These are phyloP conservation scores for Stagonosporopsis cucurbitacearum DNA, from an alignment of 2,329 filamentous ascomycete species.

Conservation along the genomic window DNA sequence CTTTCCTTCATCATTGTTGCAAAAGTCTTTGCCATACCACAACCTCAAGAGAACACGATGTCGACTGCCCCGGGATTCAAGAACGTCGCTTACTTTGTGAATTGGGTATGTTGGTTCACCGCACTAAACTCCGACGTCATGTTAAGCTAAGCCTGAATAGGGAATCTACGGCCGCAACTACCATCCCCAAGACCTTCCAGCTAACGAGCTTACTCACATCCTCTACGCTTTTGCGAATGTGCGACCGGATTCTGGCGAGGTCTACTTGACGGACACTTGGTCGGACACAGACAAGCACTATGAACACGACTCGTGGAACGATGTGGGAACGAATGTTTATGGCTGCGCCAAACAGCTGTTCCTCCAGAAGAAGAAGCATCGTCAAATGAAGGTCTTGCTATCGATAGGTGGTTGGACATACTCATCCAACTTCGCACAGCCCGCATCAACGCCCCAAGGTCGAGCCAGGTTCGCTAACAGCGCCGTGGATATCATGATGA, in stretches of 20 bases:
- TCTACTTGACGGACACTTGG: constrained; percentile 48
- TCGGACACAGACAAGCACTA: constrained; percentile 50
- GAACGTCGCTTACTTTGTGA: constrained; percentile 49
- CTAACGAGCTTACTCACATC: constrained; percentile 44
- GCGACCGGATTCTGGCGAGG: constrained; percentile 45
- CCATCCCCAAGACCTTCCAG: constrained; percentile 46
- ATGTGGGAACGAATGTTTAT: constrained; percentile 48
- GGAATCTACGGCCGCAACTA: constrained; percentile 49
- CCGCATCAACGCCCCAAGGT: constrained; percentile 40
- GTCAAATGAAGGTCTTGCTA: constrained; percentile 47
- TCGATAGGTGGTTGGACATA: constrained; percentile 51
- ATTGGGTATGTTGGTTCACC: constrained; percentile 36
- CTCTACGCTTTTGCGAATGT: constrained; percentile 51
- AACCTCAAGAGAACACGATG: constrained; percentile 15
- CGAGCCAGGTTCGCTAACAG: constrained; percentile 44
- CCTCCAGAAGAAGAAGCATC: constrained; percentile 46
- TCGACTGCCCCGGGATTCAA: constrained; percentile 39
- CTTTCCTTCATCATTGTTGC: constrained; percentile 27
- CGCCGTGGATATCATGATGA: constrained; percentile 40
- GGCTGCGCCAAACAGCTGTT: constrained; percentile 49
- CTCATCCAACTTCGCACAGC: constrained; percentile 44
- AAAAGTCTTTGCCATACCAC: constrained; percentile 34
- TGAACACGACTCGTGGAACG: constrained; percentile 48
- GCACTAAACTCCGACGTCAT: constrained; percentile 5
- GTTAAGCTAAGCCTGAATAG: constrained; percentile 25